phyloP scores from a whole-genome alignment of 768 basidiomycete genomes.

The Cytidiella melzeri region DNA sequence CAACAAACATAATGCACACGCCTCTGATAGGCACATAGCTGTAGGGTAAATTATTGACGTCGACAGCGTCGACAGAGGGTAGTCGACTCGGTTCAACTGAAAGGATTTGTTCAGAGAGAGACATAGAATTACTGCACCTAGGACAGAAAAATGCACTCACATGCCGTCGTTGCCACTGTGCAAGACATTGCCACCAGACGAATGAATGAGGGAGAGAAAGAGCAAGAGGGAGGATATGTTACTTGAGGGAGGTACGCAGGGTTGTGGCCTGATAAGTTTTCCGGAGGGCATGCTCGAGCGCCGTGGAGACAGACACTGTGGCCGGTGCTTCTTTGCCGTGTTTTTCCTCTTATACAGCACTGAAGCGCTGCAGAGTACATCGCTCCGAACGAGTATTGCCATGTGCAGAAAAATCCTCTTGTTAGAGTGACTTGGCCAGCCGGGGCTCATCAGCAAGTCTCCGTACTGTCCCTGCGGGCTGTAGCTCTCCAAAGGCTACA shows the following conservation, averaged over 20 bases:
- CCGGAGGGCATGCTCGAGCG: neutral
- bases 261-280: neutral
- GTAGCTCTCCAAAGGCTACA: neutral
- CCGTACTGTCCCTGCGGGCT: neutral
- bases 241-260: neutral
- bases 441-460: neutral
- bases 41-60: conserved; percentile 27
- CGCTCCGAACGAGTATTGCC: neutral
- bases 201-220: neutral
- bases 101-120: neutral
- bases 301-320: neutral
- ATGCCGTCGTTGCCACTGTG: neutral
- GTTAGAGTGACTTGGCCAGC: no score
- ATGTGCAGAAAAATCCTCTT: no score
- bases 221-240: neutral
- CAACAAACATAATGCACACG: conserved; percentile 33
- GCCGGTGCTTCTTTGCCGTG: neutral
- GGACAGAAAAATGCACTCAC: neutral
- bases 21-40: conserved; percentile 35
- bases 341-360: neutral
- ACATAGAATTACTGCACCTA: neutral
- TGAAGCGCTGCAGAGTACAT: neutral
- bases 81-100: no score
- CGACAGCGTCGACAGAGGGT: no score
- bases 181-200: neutral